A percentile compares a stretch with the other conserved stretches of the same genome.
These are phyloP conservation scores for Nemania abortiva DNA, from an alignment of 2,329 filamentous ascomycete species.

Conservation along the genomic window DNA sequence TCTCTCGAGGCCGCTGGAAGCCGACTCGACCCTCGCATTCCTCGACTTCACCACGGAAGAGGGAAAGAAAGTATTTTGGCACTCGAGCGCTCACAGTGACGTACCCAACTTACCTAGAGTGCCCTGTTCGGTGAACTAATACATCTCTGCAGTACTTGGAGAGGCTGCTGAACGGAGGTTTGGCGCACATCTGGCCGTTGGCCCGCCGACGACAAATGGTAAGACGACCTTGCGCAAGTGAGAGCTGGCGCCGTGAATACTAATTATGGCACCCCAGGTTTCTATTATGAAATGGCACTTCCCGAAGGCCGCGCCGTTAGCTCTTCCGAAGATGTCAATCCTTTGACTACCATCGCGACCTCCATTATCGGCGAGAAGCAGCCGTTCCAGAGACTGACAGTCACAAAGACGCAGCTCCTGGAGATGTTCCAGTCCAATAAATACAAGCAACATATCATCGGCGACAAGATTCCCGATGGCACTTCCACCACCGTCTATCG, in stretches of 20 bases:
- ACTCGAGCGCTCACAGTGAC: slow-evolving; percentile 84
- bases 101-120: too few relatives aligned
- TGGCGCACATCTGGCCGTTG: slow-evolving; percentile 92
- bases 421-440: slow-evolving; percentile 81
- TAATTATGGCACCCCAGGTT: slow-evolving; percentile 54
- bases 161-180: slow-evolving; percentile 93
- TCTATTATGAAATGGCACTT: slow-evolving; percentile 97
- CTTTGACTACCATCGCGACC: slow-evolving; percentile 29
- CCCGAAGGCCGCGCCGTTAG: slow-evolving; percentile 54
- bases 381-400: slow-evolving; percentile 36
- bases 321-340: slow-evolving; percentile 34
- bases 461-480: slow-evolving; percentile 88
- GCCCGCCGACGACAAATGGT: slow-evolving; percentile 88
- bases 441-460: slow-evolving; percentile 98
- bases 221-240: background rate
- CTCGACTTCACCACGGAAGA: slow-evolving; percentile 79
- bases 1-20: slow-evolving; percentile 88
- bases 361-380: slow-evolving; percentile 37
- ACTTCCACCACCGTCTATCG: slow-evolving; percentile 94
- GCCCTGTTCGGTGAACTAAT: too few relatives aligned
- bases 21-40: slow-evolving; percentile 85
- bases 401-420: slow-evolving; percentile 48
- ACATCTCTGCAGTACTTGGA: slow-evolving; percentile 70
- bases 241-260: background rate
- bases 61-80: slow-evolving; percentile 97